Evolutionary conservation across 1,139 yeast genomes (phyloP).

Genomic region (Kodamaea suecica): DNA sequence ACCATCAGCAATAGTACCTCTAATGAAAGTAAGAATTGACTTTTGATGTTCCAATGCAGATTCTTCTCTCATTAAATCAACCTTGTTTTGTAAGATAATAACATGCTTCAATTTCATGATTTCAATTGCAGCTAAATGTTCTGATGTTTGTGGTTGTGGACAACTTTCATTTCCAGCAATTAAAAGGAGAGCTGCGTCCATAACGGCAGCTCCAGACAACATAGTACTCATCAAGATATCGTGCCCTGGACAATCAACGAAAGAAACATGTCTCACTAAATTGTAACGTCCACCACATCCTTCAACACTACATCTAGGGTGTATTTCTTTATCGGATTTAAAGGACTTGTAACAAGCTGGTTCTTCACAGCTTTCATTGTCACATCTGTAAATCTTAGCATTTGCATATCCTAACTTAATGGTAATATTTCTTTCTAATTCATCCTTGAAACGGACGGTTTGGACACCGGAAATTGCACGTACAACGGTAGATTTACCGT

Average conservation of each 20-base stretch:
- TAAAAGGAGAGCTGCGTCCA: slow-evolving; percentile 97
- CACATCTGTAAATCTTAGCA: slow-evolving; percentile 95
- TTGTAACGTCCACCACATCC: slow-evolving; percentile 84
- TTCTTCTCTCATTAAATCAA: slow-evolving; percentile 97
- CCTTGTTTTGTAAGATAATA: slow-evolving; percentile 94
- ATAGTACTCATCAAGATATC: slow-evolving; percentile 99
- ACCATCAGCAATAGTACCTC: slow-evolving; percentile 98
- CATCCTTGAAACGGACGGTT: slow-evolving; percentile 98
- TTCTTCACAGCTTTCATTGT: slow-evolving; percentile 81
- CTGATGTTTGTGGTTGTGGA: slow-evolving; percentile 99
- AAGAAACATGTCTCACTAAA: slow-evolving; percentile 92
- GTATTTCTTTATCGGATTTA: slow-evolving; percentile 90
- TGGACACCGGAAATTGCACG: slow-evolving; percentile 99
- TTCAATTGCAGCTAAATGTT: slow-evolving; percentile 98
- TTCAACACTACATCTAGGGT: slow-evolving; percentile 84
- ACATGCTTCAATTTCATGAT: slow-evolving; percentile 98
- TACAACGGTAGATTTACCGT: slow-evolving; percentile 98
- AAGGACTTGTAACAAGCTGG: slow-evolving; percentile 95
- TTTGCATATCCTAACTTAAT: slow-evolving; percentile 98
- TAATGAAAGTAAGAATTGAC: slow-evolving; percentile 84
- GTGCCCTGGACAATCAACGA: slow-evolving; percentile 99
- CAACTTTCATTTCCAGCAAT: slow-evolving; percentile 99
- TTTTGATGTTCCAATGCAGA: slow-evolving; percentile 94
- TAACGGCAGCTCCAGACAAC: slow-evolving; percentile 99
- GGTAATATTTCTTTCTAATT: slow-evolving; percentile 97